Evolutionary conservation across 495 filamentous ascomycete species (phyloP).

Genomic region (Hypoxylon cercidicola): DNA sequence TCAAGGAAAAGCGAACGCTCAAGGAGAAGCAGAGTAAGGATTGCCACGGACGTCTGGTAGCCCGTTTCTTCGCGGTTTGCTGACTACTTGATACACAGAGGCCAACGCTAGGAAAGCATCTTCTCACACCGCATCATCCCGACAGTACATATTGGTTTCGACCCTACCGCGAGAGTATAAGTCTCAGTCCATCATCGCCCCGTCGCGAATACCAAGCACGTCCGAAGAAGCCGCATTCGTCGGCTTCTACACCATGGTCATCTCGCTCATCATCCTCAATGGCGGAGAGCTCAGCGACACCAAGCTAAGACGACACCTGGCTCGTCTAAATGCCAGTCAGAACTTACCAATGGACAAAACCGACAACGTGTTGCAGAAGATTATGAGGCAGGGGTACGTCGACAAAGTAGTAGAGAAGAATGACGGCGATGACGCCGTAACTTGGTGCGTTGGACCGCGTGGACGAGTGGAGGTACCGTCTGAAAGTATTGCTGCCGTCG

Average conservation of each 20-base stretch:
- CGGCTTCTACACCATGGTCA: constrained; percentile 80
- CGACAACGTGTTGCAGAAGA: constrained; percentile 75
- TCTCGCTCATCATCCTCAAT: constrained; percentile 75
- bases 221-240: constrained; percentile 79
- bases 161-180: constrained; percentile 73
- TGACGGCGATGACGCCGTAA: constrained; percentile 74
- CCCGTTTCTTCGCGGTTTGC: constrained; percentile 14
- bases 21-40: constrained; percentile 72
- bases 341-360: constrained; percentile 81
- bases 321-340: constrained; percentile 77
- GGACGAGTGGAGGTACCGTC: constrained; percentile 88
- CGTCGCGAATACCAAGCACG: constrained; percentile 70
- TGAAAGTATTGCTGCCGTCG: constrained; percentile 74
- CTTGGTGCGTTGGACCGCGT: constrained; percentile 82
- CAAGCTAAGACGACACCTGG: constrained; percentile 77
- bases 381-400: constrained; percentile 86
- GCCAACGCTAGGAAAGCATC: constrained; percentile 55
- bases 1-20: constrained; percentile 80
- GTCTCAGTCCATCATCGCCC: constrained; percentile 70
- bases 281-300: constrained; percentile 78
- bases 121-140: constrained; percentile 62
- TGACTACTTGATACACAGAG: constrained; percentile 37
- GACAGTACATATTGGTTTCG: constrained; percentile 79
- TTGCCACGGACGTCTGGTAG: constrained; percentile 17
- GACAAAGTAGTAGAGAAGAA: constrained; percentile 71